Conservation (phyloP, 2,329 filamentous ascomycete genomes). For the Sarocladiaceae sp. region DNA sequence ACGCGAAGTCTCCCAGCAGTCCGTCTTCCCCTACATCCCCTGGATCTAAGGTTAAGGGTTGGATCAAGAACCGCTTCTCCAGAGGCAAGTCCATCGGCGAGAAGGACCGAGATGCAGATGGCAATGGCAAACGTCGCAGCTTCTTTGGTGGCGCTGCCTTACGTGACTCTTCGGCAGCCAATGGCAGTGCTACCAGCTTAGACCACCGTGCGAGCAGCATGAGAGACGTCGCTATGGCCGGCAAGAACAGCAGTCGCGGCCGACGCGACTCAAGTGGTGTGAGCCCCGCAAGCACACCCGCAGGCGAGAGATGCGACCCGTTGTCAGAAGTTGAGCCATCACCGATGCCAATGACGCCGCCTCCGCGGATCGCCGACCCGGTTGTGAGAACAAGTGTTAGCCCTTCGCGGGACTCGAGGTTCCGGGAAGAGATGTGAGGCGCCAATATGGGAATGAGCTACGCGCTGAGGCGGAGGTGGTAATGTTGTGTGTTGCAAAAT, state of each 20-base stretch:
- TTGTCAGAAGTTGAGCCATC: slow-evolving; percentile 3
- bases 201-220: slow-evolving; percentile 36
- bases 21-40: slow-evolving; percentile 20
- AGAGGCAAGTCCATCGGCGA: slow-evolving; percentile 34
- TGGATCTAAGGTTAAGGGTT: slow-evolving; percentile 41
- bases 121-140: slow-evolving; percentile 24
- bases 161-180: slow-evolving; percentile 33
- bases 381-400: slow-evolving; percentile 37
- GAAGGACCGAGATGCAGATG: slow-evolving; percentile 20
- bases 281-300: slow-evolving; percentile 30
- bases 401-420: slow-evolving; percentile 51
- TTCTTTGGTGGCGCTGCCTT: slow-evolving; percentile 48
- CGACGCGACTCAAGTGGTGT: slow-evolving; percentile 27
- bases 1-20: slow-evolving; percentile 9
- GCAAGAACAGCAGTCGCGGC: slow-evolving; percentile 20
- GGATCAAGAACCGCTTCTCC: slow-evolving; percentile 50
- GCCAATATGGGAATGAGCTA: too few relatives aligned
- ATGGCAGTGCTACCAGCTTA: slow-evolving; percentile 38
- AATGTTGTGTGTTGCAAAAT: too few relatives aligned
- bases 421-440: slow-evolving; percentile 52
- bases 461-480: not conserved
- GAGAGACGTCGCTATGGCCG: slow-evolving; percentile 40
- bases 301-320: slow-evolving; percentile 23
- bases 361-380: slow-evolving; percentile 27
- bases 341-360: slow-evolving; percentile 27